Percentiles rank a stretch among this genome's conserved stretches.
phyloP scores from a whole-genome alignment of 208 protist genomes.

The Phytomonas sp. region DNA sequence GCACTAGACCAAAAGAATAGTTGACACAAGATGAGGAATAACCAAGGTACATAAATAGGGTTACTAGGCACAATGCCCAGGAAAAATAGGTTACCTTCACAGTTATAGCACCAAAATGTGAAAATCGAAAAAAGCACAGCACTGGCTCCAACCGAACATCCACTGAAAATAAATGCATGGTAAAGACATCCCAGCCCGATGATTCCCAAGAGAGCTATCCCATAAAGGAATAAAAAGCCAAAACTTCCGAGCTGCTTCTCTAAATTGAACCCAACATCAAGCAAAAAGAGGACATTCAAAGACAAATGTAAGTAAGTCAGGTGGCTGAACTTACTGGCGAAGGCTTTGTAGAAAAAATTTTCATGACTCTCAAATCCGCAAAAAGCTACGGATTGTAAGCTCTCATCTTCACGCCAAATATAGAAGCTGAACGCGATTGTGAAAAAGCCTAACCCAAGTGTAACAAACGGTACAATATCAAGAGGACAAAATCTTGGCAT shows the following conservation, averaged over 20 bases:
- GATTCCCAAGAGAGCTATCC: not conserved
- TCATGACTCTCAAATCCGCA: not conserved
- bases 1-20: constrained; percentile 17
- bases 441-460: not conserved
- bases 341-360: constrained; percentile 1
- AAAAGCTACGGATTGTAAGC: constrained; percentile 1
- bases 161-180: not conserved
- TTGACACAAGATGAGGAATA: constrained; percentile 12
- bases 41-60: constrained; percentile 7
- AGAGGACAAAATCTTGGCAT: constrained; percentile 7
- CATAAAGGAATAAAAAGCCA: not conserved
- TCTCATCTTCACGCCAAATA: not conserved
- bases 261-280: not conserved
- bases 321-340: constrained; percentile 2
- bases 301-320: not conserved
- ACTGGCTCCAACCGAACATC: constrained; percentile 14
- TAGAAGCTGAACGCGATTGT: constrained; percentile 1
- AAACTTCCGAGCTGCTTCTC: not conserved
- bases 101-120: constrained; percentile 12
- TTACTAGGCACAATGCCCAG: constrained; percentile 12
- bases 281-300: constrained; percentile 2
- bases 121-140: constrained; percentile 22
- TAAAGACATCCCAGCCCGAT: not conserved
- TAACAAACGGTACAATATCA: constrained; percentile 9
- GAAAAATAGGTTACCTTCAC: not conserved